Percentiles rank a stretch among this genome's conserved stretches.
These are phyloP conservation scores for Candida silvicultrix DNA, from an alignment of 805 yeast species.

Conservation along the genomic window DNA sequence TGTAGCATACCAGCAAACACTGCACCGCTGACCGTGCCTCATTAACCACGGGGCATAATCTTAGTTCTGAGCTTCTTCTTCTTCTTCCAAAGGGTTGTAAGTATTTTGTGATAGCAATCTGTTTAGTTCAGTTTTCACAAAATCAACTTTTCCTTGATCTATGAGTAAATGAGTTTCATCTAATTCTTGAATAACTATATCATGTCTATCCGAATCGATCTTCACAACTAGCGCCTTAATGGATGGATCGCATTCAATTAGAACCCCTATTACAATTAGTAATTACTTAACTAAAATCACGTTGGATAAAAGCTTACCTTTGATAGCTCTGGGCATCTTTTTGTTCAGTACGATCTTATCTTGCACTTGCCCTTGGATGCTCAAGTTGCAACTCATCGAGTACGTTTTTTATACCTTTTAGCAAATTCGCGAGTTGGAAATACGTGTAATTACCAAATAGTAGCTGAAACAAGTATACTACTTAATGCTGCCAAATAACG, in stretches of 20 bases:
- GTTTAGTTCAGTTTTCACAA: conserved; percentile 72
- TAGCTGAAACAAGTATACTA: no score
- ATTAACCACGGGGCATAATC: no score
- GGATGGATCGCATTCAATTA: conserved; percentile 80
- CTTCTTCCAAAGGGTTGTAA: conserved; percentile 78
- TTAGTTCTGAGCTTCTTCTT: conserved; percentile 35
- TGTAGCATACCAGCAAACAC: no score
- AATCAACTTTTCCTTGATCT: conserved; percentile 69
- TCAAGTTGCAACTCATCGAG: no score
- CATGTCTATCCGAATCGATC: conserved; percentile 71
- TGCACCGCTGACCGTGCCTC: no score
- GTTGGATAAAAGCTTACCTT: no score
- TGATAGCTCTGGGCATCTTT: conserved; percentile 47
- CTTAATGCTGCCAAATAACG: no score
- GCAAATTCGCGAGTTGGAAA: background rate
- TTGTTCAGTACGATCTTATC: no score
- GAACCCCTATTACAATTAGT: conserved; percentile 25
- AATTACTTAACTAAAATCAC: no score
- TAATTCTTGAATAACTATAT: conserved; percentile 69
- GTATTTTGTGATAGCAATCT: conserved; percentile 73
- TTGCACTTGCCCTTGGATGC: no score
- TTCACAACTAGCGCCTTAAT: conserved; percentile 79
- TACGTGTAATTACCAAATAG: background rate
- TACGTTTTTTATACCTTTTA: no score
- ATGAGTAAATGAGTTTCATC: conserved; percentile 89